A percentile compares a stretch with the other conserved stretches of the same genome.
Conservation (phyloP, 169 alveolate genomes). For the Plasmodium gonderi region DNA sequence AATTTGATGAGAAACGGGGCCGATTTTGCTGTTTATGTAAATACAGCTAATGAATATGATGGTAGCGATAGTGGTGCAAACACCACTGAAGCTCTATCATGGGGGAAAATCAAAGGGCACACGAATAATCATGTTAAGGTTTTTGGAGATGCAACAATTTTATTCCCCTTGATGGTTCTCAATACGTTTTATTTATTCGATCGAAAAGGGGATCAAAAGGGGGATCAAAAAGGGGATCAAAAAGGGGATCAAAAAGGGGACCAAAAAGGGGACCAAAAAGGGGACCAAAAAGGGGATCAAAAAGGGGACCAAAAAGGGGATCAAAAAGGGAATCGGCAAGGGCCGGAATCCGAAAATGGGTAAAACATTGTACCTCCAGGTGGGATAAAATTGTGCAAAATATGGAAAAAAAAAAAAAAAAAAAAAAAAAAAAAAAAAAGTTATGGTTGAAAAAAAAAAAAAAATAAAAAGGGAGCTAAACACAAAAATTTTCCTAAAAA, state of each 20-base stretch:
- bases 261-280: too few relatives aligned
- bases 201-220: slow-evolving; percentile 28
- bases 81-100: slow-evolving; percentile 99
- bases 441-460: background rate
- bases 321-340: slow-evolving; percentile 2
- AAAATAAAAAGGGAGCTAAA: background rate
- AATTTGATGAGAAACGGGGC: slow-evolving; percentile 99
- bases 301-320: too few relatives aligned
- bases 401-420: background rate
- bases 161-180: slow-evolving; percentile 96
- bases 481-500: too few relatives aligned
- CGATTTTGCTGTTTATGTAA: slow-evolving; percentile 97
- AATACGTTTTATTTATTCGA: slow-evolving; percentile 91
- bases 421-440: background rate
- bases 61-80: slow-evolving; percentile 99
- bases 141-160: slow-evolving; percentile 95
- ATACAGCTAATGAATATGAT: slow-evolving; percentile 97
- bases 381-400: background rate
- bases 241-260: too few relatives aligned
- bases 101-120: slow-evolving; percentile 98
- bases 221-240: too few relatives aligned
- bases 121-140: slow-evolving; percentile 96
- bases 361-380: background rate
- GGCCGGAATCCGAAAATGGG: background rate
- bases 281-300: too few relatives aligned